phyloP scores from a whole-genome alignment of 768 basidiomycete genomes.

The Mrakia hoshinonis region DNA sequence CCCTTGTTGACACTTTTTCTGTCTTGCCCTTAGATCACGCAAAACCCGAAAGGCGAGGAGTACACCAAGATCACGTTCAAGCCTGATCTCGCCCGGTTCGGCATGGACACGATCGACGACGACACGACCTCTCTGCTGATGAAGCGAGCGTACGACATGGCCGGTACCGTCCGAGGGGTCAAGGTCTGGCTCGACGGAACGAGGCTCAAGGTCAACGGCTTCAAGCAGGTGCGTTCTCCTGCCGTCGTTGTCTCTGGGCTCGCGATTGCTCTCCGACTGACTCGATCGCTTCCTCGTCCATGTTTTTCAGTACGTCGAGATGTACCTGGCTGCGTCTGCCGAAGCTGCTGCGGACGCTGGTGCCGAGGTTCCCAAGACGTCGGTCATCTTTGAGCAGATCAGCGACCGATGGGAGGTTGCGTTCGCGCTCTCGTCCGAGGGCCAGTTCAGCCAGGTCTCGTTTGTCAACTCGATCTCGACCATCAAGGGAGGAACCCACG shows the following conservation, averaged over 20 bases:
- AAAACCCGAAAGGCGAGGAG: slow-evolving; percentile 76
- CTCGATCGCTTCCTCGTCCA: not conserved
- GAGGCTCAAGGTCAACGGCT: slow-evolving; percentile 87
- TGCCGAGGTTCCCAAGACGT: slow-evolving; percentile 59
- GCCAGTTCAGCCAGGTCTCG: slow-evolving; percentile 83
- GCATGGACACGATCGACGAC: slow-evolving; percentile 77
- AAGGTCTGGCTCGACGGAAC: slow-evolving; percentile 84
- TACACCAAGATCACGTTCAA: slow-evolving; percentile 87
- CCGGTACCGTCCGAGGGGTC: slow-evolving; percentile 84
- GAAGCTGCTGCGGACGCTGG: slow-evolving; percentile 56
- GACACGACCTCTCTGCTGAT: slow-evolving; percentile 80
- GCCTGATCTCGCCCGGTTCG: slow-evolving; percentile 84
- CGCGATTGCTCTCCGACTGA: not conserved
- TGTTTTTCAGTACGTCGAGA: slow-evolving; percentile 67
- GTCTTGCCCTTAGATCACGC: slow-evolving; percentile 54
- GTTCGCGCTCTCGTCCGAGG: slow-evolving; percentile 79
- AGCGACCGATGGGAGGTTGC: slow-evolving; percentile 86
- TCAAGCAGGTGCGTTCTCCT: slow-evolving; percentile 52
- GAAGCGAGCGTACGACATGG: slow-evolving; percentile 93
- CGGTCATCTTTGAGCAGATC: slow-evolving; percentile 71
- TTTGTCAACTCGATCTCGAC: slow-evolving; percentile 98
- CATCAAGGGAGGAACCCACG: slow-evolving; percentile 92
- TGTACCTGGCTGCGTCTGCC: slow-evolving; percentile 74
- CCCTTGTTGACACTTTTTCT: not conserved
- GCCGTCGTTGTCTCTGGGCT: not conserved